These are phyloP conservation scores for Yamadazyma atlantica DNA, from an alignment of 1,139 yeast species.

Conservation along the genomic window DNA sequence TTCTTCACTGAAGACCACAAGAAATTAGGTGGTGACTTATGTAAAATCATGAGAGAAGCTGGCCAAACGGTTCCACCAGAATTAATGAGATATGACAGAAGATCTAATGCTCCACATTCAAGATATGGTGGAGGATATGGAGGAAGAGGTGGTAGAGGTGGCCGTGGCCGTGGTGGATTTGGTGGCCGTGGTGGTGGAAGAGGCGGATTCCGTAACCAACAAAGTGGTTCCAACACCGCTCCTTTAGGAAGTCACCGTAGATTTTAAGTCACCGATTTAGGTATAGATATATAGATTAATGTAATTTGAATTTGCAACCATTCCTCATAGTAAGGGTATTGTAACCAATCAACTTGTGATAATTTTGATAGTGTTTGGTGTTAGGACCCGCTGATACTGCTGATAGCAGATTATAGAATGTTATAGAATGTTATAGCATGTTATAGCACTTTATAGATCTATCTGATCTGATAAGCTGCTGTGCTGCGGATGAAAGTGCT, in stretches of 20 bases:
- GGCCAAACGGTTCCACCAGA: slow-evolving; percentile 81
- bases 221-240: slow-evolving; percentile 31
- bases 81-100: slow-evolving; percentile 56
- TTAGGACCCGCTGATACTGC: too few relatives aligned
- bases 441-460: too few relatives aligned
- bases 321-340: too few relatives aligned
- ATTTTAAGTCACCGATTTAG: slow-evolving; percentile 22
- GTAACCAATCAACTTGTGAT: too few relatives aligned
- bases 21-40: slow-evolving; percentile 86
- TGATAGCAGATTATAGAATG: too few relatives aligned
- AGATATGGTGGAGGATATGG: slow-evolving; percentile 53
- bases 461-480: too few relatives aligned
- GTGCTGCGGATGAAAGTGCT: too few relatives aligned
- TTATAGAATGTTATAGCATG: too few relatives aligned
- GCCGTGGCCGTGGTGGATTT: slow-evolving; percentile 25
- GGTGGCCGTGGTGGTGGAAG: slow-evolving; percentile 28
- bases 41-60: slow-evolving; percentile 92
- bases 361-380: too few relatives aligned
- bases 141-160: slow-evolving; percentile 47
- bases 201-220: slow-evolving; percentile 21
- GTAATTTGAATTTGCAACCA: background rate
- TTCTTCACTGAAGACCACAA: slow-evolving; percentile 88
- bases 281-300: background rate
- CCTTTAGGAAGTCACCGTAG: slow-evolving; percentile 32
- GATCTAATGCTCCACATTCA: slow-evolving; percentile 53